These are phyloP conservation scores for Iris pallida DNA, from an alignment of 116 monocot species.

Conservation along the genomic window DNA sequence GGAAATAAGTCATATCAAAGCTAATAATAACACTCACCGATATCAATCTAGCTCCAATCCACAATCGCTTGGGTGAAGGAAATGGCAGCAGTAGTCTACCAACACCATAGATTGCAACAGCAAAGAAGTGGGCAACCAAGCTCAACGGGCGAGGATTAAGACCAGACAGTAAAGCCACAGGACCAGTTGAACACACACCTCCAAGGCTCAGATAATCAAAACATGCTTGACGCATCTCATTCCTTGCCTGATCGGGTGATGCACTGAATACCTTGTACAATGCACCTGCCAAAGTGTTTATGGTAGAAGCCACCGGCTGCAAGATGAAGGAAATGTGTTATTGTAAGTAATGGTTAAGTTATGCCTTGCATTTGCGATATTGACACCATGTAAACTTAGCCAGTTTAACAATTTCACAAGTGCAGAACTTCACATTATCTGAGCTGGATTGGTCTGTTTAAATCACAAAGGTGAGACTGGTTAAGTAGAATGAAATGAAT, in stretches of 20 bases:
- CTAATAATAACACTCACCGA: slow-evolving; percentile 34
- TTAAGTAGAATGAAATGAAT: too few species aligned
- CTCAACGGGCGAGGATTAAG: slow-evolving; percentile 46
- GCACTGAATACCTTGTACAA: slow-evolving; percentile 54
- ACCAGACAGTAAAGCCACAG: slow-evolving; percentile 45
- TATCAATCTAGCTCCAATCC: slow-evolving; percentile 51
- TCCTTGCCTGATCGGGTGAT: slow-evolving; percentile 43
- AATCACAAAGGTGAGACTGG: too few species aligned
- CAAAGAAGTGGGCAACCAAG: slow-evolving; percentile 59
- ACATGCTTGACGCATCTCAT: slow-evolving; percentile 61
- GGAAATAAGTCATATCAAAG: not conserved
- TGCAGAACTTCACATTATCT: too few species aligned
- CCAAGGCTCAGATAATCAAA: slow-evolving; percentile 66
- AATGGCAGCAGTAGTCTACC: slow-evolving; percentile 50
- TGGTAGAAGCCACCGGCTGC: slow-evolving; percentile 61
- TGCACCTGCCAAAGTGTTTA: slow-evolving; percentile 53
- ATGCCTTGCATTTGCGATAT: too few species aligned
- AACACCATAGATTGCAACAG: slow-evolving; percentile 53
- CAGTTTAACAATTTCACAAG: too few species aligned
- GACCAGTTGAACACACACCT: slow-evolving; percentile 39
- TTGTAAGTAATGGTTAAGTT: too few species aligned
- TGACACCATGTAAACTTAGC: too few species aligned
- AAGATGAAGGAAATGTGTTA: not conserved
- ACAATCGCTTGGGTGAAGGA: slow-evolving; percentile 47
- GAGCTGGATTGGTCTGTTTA: too few species aligned